A percentile compares a stretch with the other conserved stretches of the same genome.
phyloP scores from a whole-genome alignment of 805 yeast genomes.

The Kodamaea jinghongensis region DNA sequence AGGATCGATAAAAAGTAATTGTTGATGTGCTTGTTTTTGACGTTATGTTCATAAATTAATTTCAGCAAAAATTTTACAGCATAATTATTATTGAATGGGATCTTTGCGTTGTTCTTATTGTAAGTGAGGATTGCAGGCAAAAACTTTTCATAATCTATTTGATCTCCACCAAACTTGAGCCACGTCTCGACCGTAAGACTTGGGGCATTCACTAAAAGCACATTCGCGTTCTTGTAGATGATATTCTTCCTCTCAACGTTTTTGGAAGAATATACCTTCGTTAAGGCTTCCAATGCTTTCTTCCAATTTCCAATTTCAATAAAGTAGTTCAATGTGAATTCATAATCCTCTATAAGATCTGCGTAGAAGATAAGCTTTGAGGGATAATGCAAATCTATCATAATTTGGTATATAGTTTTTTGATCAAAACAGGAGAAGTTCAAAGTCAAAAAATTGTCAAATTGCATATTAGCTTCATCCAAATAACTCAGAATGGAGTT shows the following conservation, averaged over 20 bases:
- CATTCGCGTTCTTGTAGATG: slow-evolving; percentile 67
- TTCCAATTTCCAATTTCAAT: slow-evolving; percentile 70
- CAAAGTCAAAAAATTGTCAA: slow-evolving; percentile 49
- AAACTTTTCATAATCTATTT: slow-evolving; percentile 59
- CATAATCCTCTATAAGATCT: slow-evolving; percentile 61
- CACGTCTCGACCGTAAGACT: slow-evolving; percentile 71
- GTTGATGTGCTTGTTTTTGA: slow-evolving; percentile 49
- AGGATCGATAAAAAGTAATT: slow-evolving; percentile 70
- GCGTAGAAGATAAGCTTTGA: slow-evolving; percentile 68
- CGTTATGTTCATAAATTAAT: slow-evolving; percentile 40
- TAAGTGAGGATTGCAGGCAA: slow-evolving; percentile 76
- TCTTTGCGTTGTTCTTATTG: slow-evolving; percentile 44
- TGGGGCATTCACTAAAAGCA: slow-evolving; percentile 66
- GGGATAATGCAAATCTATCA: slow-evolving; percentile 62
- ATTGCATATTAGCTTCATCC: slow-evolving; percentile 11
- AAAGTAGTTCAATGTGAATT: slow-evolving; percentile 67
- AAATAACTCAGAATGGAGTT: slow-evolving; percentile 1
- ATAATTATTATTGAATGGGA: slow-evolving; percentile 51
- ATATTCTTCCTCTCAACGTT: slow-evolving; percentile 22
- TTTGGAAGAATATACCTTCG: slow-evolving; percentile 42
- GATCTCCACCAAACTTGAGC: slow-evolving; percentile 49
- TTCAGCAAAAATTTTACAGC: slow-evolving; percentile 63
- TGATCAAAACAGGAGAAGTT: slow-evolving; percentile 56
- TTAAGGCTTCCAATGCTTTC: slow-evolving; percentile 59
- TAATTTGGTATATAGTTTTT: slow-evolving; percentile 67